A percentile compares a stretch with the other conserved stretches of the same genome.
phyloP scores from a whole-genome alignment of 2,329 filamentous ascomycete genomes.

The Trichothecium sympodiale region DNA sequence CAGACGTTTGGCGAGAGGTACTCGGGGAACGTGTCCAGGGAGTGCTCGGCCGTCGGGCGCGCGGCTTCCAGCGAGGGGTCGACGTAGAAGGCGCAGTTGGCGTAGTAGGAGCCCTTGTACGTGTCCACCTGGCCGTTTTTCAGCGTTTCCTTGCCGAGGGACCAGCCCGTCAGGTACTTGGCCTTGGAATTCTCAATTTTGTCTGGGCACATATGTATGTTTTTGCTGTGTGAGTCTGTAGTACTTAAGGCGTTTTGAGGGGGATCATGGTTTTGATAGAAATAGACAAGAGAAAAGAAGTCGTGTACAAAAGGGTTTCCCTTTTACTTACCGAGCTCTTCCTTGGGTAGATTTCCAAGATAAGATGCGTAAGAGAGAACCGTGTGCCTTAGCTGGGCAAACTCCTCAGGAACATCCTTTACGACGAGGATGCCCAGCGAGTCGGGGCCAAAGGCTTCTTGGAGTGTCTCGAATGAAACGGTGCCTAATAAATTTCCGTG shows the following conservation, averaged over 20 bases:
- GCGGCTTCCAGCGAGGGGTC: conserved; percentile 51
- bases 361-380: conserved; percentile 83
- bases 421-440: conserved; percentile 93
- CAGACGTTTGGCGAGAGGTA: conserved; percentile 88
- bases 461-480: conserved; percentile 56
- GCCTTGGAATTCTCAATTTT: conserved; percentile 48
- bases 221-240: background rate
- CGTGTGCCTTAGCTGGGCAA: conserved; percentile 57
- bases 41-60: conserved; percentile 45
- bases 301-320: too few relatives aligned
- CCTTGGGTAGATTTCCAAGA: conserved; percentile 65
- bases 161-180: conserved; percentile 66
- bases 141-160: conserved; percentile 69
- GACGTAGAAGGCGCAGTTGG: conserved; percentile 71
- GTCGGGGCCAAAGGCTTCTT: conserved; percentile 77
- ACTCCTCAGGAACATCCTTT: conserved; percentile 66
- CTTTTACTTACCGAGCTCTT: conserved; percentile 52
- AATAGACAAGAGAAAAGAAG: too few relatives aligned
- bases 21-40: conserved; percentile 60
- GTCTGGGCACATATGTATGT: conserved; percentile 18
- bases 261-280: too few relatives aligned
- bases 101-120: conserved; percentile 74
- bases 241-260: background rate
- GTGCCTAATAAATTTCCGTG: too few relatives aligned
- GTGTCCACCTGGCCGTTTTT: conserved; percentile 70